A percentile compares a stretch with the other conserved stretches of the same genome.
Conservation (phyloP, 192 early-diverging fungal species). For the Coemansia sp. region DNA sequence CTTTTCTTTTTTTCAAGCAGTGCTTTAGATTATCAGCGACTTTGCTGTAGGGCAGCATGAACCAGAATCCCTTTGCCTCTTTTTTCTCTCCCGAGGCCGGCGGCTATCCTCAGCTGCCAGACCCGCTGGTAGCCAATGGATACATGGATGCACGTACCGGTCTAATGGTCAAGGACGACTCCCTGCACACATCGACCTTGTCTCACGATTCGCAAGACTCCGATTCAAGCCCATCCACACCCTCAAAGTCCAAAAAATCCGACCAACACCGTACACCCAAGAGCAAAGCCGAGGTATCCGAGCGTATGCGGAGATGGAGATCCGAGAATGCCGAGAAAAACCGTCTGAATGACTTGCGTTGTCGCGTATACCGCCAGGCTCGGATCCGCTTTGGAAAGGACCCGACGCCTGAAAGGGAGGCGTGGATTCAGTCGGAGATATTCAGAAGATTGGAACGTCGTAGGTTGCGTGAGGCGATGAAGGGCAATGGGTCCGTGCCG, state of each 20-base stretch:
- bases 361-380: slow-evolving; percentile 68
- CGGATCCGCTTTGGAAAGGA: slow-evolving; percentile 61
- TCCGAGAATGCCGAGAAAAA: slow-evolving; percentile 57
- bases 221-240: slow-evolving; percentile 45
- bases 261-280: slow-evolving; percentile 41
- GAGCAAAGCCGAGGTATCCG: slow-evolving; percentile 54
- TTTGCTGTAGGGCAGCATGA: slow-evolving; percentile 16
- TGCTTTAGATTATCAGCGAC: not conserved
- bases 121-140: slow-evolving; percentile 22
- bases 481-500: slow-evolving; percentile 39
- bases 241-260: slow-evolving; percentile 36
- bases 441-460: slow-evolving; percentile 49
- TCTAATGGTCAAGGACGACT: slow-evolving; percentile 31
- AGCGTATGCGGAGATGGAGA: slow-evolving; percentile 54
- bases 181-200: slow-evolving; percentile 43
- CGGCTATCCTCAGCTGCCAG: slow-evolving; percentile 40
- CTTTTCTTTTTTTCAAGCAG: not conserved
- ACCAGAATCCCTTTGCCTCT: slow-evolving; percentile 47
- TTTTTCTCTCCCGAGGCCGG: slow-evolving; percentile 40
- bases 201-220: slow-evolving; percentile 47
- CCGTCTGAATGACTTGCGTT: slow-evolving; percentile 65
- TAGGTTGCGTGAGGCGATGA: slow-evolving; percentile 49
- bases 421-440: slow-evolving; percentile 67
- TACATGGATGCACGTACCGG: slow-evolving; percentile 37
- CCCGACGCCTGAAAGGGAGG: slow-evolving; percentile 58